Evolutionary conservation across 768 basidiomycete genomes (phyloP), one percentile per base, ranked within the genome.

Genomic region (Pleurotus citrinopileatus): DNA sequence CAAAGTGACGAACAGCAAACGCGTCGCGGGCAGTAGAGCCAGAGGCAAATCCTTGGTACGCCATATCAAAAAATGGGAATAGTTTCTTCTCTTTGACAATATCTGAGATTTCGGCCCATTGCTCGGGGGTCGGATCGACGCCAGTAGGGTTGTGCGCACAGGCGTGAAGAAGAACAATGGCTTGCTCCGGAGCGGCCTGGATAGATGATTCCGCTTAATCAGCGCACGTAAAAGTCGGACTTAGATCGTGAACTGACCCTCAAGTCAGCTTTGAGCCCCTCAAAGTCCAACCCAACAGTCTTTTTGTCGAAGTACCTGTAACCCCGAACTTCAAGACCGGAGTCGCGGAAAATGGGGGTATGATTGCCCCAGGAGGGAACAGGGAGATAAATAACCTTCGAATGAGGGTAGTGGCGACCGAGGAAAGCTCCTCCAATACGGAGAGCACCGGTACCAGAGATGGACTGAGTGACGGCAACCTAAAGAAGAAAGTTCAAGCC

Each of bases 121-220:
- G 94, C 46, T 84, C 86, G 19, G 79, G 82, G 8, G 95, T 97
- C 26, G 94, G 95, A 73, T 99, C 97, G 60, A 98, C 82, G 57
- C 97, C 96, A 32, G 94, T 95, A n/a, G 96, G 96, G 73, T 99
- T 99, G 80, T 98, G 94, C 23, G 96, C 97, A 71, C 97, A 98
- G 2, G 96, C 96, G 63, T 98, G 96, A 17, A 99, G 75, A 56
- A 98, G 80, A 12, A 98, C 89, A 58, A 96, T 83, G 29, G 94
- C 83, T 53, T 83, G 76, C 64, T 89, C 84, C 2, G 93, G 88
- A 48, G 86, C 88, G 56, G 74, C 82, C 87, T 76, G 59, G 51
- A 51, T 73, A 51, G 42, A 38, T 32, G 42, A 38, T 32, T 13
- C 25, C 46, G 56, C 50, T 57, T 45, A 45, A 57, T 56, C 19